Base-by-base conservation (phyloP, 1,284 basidiomycete species). In the Sparassis latifolia region DNA sequence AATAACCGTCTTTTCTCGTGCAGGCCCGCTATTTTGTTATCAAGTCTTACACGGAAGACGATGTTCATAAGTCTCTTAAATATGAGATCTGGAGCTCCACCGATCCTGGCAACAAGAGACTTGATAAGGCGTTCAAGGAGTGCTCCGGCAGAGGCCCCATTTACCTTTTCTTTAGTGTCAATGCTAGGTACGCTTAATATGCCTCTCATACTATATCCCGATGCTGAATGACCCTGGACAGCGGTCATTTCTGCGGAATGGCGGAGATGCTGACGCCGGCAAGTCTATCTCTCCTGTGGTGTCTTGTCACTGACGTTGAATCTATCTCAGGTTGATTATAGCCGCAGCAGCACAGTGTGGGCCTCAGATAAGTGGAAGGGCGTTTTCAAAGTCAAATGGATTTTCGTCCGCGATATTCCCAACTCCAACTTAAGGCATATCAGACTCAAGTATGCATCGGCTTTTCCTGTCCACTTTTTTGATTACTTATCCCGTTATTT, bases 281-380 rank as follows among this genome's bases (percentile, higher is more conserved):
- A 62, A 10, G 50, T 55, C 38, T 40, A 3, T 44, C 10, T 20
- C 20, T n/a, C 30, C 44, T 37, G 35, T 37, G 35, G 12, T 12
- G 7, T 7, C 6, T 6, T 37, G 12, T 37, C 47, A 37, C 35
- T 6, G 12, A 37, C 6, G 7, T 37, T 12, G 12, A 7, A 37
- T 37, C 35, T 6, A 37, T 12, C 47, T 28, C 47, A 85, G 78
- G 85, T 91, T 30, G 89, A 92, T 62, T 89, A 92, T 65, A 86
- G 87, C 5, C 78, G 85, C 48, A 91, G 86, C 66, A 91, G 87
- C 55, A 96, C 87, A 2, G 94, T 97, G 6, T 97, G 94, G 94
- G 92, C 93, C 0, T 94, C 93, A 38, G 92, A 97, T 71, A 97
- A 97, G 67, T 97, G 94, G 94, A 97, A 97, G 70, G 94, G 94